These are phyloP conservation scores for Candida yuanshanica DNA, from an alignment of 805 yeast genomes.

Conservation along the genomic window DNA sequence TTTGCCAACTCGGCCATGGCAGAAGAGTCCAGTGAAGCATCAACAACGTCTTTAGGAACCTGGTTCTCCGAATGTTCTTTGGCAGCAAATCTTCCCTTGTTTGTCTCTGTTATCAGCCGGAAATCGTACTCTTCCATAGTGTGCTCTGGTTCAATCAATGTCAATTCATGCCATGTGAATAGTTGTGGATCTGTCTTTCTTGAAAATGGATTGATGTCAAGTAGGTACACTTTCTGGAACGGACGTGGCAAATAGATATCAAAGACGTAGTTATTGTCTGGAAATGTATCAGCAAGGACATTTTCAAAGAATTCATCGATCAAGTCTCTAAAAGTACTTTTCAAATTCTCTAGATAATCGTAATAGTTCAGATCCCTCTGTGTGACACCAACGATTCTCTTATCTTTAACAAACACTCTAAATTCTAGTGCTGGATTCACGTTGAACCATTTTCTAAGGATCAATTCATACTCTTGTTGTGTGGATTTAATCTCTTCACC, in stretches of 20 bases:
- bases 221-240: constrained; percentile 52
- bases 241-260: constrained; percentile 85
- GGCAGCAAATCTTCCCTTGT: constrained; percentile 68
- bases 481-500: constrained; percentile 14
- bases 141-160: constrained; percentile 24
- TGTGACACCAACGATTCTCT: constrained; percentile 62
- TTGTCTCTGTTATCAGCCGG: constrained; percentile 62
- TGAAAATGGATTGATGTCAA: constrained; percentile 85
- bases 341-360: constrained; percentile 53
- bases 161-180: constrained; percentile 81
- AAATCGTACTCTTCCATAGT: constrained; percentile 40
- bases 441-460: constrained; percentile 76
- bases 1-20: constrained; percentile 65
- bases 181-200: constrained; percentile 73
- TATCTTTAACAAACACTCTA: constrained; percentile 69
- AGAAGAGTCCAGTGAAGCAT: constrained; percentile 66
- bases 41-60: constrained; percentile 87
- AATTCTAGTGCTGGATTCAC: constrained; percentile 90
- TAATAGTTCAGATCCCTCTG: constrained; percentile 88
- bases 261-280: constrained; percentile 54
- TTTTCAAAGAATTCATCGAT: constrained; percentile 53
- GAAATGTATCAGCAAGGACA: constrained; percentile 41
- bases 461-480: constrained; percentile 49
- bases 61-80: constrained; percentile 86
- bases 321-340: constrained; percentile 39